These are phyloP conservation scores for Noccaea caerulescens DNA, from an alignment of 345 rosid species.

Conservation along the genomic window DNA sequence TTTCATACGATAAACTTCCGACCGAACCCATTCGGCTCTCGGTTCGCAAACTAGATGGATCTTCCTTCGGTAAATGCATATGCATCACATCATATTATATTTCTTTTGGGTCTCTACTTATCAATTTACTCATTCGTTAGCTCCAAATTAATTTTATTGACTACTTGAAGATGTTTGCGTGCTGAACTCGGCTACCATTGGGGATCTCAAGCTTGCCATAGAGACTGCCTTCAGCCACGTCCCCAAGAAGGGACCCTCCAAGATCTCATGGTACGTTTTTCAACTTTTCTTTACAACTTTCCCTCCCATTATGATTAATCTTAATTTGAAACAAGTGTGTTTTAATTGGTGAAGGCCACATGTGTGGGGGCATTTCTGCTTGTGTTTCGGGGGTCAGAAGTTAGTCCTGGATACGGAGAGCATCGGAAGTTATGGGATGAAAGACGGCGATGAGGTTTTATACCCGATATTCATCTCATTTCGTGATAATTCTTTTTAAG, in stretches of 20 bases:
- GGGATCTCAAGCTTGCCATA: slow-evolving; percentile 74
- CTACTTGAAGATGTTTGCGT: slow-evolving; percentile 59
- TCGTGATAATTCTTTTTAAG: background rate
- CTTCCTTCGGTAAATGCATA: slow-evolving; percentile 62
- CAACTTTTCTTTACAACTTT: background rate
- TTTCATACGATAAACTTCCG: slow-evolving; percentile 62
- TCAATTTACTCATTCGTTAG: background rate
- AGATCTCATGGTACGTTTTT: slow-evolving; percentile 79
- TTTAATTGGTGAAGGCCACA: slow-evolving; percentile 63
- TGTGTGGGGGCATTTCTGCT: slow-evolving; percentile 93
- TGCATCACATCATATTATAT: background rate
- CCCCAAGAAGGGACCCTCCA: slow-evolving; percentile 67
- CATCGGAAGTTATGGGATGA: slow-evolving; percentile 64
- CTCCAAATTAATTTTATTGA: background rate
- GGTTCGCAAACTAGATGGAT: slow-evolving; percentile 81
- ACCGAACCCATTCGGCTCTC: slow-evolving; percentile 72
- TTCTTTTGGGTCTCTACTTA: background rate
- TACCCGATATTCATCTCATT: background rate
- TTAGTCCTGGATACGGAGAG: slow-evolving; percentile 58
- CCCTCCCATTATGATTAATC: background rate
- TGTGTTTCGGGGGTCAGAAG: slow-evolving; percentile 65
- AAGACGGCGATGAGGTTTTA: slow-evolving; percentile 80
- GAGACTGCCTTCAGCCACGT: slow-evolving; percentile 68
- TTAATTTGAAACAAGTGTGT: background rate
- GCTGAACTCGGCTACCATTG: slow-evolving; percentile 59